Evolutionary conservation across 1,284 basidiomycete genomes (phyloP).

Genomic region (Ceratobasidium sp.): DNA sequence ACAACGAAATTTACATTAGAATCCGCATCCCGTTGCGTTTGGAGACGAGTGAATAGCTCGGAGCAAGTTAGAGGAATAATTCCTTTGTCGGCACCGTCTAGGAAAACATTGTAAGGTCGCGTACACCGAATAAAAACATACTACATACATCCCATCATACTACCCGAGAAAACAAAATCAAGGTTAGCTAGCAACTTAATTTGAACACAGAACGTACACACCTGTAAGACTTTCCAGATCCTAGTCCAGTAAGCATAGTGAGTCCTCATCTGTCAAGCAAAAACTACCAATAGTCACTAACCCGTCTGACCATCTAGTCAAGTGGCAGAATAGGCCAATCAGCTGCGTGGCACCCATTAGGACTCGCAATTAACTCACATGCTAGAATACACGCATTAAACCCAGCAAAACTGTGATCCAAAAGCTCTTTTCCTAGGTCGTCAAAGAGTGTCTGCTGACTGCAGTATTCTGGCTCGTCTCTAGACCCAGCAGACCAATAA

Average conservation of each 20-base stretch:
- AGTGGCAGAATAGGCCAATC: conserved; percentile 41
- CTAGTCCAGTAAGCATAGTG: conserved; percentile 55
- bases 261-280: conserved; percentile 42
- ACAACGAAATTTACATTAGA: conserved; percentile 84
- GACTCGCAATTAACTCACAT: conserved; percentile 69
- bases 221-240: conserved; percentile 91
- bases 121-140: not conserved
- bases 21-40: conserved; percentile 71
- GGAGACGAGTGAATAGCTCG: conserved; percentile 89
- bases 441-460: conserved; percentile 94
- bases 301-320: conserved; percentile 84
- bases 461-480: conserved; percentile 88
- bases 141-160: conserved; percentile 98
- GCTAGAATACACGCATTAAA: conserved; percentile 99
- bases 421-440: conserved; percentile 92
- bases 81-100: conserved; percentile 95
- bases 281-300: conserved; percentile 56
- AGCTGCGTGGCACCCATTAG: conserved; percentile 35
- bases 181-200: conserved; percentile 3
- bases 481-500: conserved; percentile 92
- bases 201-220: conserved; percentile 55
- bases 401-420: conserved; percentile 95
- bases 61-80: conserved; percentile 96
- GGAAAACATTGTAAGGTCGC: conserved; percentile 44
- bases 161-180: conserved; percentile 54